Evolutionary conservation across 768 basidiomycete species (phyloP).

Genomic region (Hirschioporus abietinus): DNA sequence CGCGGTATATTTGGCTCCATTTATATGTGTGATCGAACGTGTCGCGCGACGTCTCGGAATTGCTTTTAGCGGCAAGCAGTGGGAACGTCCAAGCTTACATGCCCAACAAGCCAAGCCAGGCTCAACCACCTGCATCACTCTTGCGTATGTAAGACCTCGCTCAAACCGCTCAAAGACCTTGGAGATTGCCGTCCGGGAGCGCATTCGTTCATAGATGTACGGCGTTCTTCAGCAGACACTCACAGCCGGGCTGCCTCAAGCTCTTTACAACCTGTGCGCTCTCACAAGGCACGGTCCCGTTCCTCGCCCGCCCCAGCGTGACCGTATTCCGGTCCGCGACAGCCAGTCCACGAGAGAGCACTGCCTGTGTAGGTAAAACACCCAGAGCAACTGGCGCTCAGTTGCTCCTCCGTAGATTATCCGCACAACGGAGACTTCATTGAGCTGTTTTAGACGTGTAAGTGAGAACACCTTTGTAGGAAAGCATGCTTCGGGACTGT

Average conservation of each 20-base stretch:
- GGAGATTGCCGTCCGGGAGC: neutral
- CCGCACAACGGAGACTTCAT: neutral
- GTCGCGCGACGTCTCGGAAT: neutral
- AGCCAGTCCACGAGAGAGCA: neutral
- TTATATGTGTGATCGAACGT: neutral
- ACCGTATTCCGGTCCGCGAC: neutral
- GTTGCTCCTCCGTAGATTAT: neutral
- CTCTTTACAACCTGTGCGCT: neutral
- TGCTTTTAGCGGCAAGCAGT: neutral
- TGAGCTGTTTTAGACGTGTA: neutral
- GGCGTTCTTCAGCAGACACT: neutral
- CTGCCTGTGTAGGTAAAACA: neutral
- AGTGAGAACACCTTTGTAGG: neutral
- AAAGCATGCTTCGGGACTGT: neutral
- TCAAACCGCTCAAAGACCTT: neutral
- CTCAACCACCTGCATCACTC: neutral
- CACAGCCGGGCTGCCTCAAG: neutral
- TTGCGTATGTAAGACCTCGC: neutral
- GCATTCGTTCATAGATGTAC: neutral
- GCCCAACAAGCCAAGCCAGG: neutral
- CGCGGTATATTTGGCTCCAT: neutral
- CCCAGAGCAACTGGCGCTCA: neutral
- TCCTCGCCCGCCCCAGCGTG: neutral
- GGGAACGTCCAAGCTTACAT: neutral
- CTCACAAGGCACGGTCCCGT: conserved; percentile 1